A percentile compares a stretch with the other conserved stretches of the same genome.
Conservation (phyloP, 2,329 filamentous ascomycete species). For the Pestalotiopsis sp. region DNA sequence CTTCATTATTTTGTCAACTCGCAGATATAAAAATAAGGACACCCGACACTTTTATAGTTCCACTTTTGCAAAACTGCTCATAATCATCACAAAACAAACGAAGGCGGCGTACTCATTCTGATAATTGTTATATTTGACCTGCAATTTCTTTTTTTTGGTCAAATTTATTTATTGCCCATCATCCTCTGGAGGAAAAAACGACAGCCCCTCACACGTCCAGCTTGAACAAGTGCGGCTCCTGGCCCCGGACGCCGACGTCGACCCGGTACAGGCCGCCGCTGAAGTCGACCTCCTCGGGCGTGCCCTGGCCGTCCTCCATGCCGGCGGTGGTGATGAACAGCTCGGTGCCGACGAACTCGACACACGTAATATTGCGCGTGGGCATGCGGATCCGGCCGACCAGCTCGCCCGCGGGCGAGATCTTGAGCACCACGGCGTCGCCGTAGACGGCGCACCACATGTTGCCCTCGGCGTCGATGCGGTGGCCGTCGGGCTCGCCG, state of each 20-base stretch:
- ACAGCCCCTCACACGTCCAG: conserved; percentile 30
- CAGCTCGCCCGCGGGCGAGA: conserved; percentile 70
- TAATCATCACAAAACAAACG: not conserved
- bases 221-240: conserved; percentile 67
- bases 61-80: not conserved
- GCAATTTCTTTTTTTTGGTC: not conserved
- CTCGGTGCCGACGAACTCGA: conserved; percentile 74
- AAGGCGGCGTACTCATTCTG: too few species aligned
- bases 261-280: conserved; percentile 77
- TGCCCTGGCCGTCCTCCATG: conserved; percentile 66
- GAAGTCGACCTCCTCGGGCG: conserved; percentile 63
- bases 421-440: conserved; percentile 73
- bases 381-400: conserved; percentile 77
- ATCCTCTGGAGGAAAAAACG: not conserved
- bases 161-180: too few species aligned
- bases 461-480: conserved; percentile 81
- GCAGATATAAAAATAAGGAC: not conserved
- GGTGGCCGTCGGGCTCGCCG: conserved; percentile 81
- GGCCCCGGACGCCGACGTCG: conserved; percentile 73
- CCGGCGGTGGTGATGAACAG: conserved; percentile 80
- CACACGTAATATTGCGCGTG: conserved; percentile 80
- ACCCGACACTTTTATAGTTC: not conserved
- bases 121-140: not conserved
- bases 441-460: conserved; percentile 90
- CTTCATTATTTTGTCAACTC: not conserved